These are phyloP conservation scores for Pseudogymnoascus sp. DNA, from an alignment of 2,329 filamentous ascomycete species.

Conservation along the genomic window DNA sequence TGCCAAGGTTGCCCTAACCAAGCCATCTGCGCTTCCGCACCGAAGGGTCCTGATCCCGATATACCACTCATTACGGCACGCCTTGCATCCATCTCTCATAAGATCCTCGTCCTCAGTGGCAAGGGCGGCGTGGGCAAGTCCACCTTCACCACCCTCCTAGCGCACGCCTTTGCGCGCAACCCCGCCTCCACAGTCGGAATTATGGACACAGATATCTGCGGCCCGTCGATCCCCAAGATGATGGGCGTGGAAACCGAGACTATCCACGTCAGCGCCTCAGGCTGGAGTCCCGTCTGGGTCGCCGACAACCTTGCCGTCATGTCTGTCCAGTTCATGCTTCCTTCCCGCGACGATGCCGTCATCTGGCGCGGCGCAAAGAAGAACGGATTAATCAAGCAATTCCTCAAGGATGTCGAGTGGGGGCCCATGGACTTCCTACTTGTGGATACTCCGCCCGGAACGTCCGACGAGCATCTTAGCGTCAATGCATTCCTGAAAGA, in stretches of 20 bases:
- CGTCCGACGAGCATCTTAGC: slow-evolving; percentile 88
- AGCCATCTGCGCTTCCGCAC: slow-evolving; percentile 84
- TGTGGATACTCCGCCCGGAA: slow-evolving; percentile 92
- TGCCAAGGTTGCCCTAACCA: slow-evolving; percentile 96
- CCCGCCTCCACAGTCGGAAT: slow-evolving; percentile 75
- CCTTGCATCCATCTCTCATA: slow-evolving; percentile 75
- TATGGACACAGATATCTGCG: slow-evolving; percentile 98
- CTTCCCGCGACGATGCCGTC: slow-evolving; percentile 85
- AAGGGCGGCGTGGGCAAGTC: slow-evolving; percentile 97
- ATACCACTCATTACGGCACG: slow-evolving; percentile 81
- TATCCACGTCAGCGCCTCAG: slow-evolving; percentile 80
- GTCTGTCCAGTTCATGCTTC: slow-evolving; percentile 98
- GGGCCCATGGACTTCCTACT: slow-evolving; percentile 88
- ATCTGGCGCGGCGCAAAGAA: slow-evolving; percentile 99
- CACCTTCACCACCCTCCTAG: slow-evolving; percentile 82
- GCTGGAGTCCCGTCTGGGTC: slow-evolving; percentile 95
- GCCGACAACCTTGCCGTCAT: slow-evolving; percentile 90
- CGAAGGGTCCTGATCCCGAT: slow-evolving; percentile 93
- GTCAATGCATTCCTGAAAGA: slow-evolving; percentile 90
- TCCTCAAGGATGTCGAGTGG: slow-evolving; percentile 97
- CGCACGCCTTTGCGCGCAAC: slow-evolving; percentile 81
- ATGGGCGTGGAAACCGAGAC: slow-evolving; percentile 93
- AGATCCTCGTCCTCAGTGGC: slow-evolving; percentile 84
- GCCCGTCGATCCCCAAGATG: slow-evolving; percentile 96
- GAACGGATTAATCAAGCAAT: slow-evolving; percentile 96